These are phyloP conservation scores for Coriaria nepalensis DNA, from an alignment of 306 rosid genomes.

Conservation along the genomic window DNA sequence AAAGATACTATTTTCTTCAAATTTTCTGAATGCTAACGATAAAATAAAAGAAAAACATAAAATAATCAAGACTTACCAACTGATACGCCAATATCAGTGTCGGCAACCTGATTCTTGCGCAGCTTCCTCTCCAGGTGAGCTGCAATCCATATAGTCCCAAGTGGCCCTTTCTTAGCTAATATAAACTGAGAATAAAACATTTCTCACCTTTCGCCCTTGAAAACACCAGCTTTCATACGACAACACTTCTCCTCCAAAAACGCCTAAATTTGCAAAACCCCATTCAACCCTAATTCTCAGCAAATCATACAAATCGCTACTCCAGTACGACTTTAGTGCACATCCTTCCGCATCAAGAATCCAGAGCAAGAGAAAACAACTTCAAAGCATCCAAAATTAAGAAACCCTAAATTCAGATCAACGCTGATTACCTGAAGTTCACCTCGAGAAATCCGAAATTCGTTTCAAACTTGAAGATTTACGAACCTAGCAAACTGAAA, in stretches of 20 bases:
- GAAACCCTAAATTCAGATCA: slow-evolving; percentile 11
- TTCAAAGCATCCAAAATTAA: not conserved
- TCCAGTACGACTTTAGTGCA: not conserved
- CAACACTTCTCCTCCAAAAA: slow-evolving; percentile 4
- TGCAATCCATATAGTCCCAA: slow-evolving; percentile 99
- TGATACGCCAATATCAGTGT: slow-evolving; percentile 93
- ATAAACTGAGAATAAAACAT: slow-evolving; percentile 99
- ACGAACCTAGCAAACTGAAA: not conserved
- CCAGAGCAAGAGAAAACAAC: not conserved
- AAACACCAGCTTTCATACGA: slow-evolving; percentile 19
- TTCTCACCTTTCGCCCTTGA: slow-evolving; percentile 14
- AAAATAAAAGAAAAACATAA: not conserved
- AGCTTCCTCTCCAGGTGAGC: slow-evolving; percentile 99
- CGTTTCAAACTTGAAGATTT: not conserved
- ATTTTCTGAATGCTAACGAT: not conserved
- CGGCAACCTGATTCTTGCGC: slow-evolving; percentile 97
- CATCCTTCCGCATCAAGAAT: not conserved
- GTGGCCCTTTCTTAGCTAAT: slow-evolving; percentile 98
- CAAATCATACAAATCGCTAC: not conserved
- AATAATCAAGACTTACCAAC: slow-evolving; percentile 54
- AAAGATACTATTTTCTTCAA: not conserved
- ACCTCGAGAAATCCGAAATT: slow-evolving; percentile 2
- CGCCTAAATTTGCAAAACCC: slow-evolving; percentile 4
- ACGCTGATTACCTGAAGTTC: not conserved
- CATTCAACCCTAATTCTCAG: not conserved